These are phyloP conservation scores for Monilinia polystroma DNA, from an alignment of 2,329 filamentous ascomycete genomes.

Conservation along the genomic window DNA sequence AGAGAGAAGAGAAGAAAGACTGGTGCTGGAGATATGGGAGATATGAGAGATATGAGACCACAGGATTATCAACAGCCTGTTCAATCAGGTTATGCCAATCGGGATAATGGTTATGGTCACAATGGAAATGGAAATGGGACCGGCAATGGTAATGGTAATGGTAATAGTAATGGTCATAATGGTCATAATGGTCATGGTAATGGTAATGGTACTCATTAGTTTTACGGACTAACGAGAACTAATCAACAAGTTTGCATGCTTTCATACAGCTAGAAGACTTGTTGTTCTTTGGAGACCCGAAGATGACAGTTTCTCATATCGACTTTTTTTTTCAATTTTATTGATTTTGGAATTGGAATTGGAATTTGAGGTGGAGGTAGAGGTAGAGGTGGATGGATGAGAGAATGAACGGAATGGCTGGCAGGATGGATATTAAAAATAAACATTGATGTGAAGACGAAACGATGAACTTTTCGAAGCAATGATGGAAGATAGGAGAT, in stretches of 20 bases:
- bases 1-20: constrained; percentile 19
- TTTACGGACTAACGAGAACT: too few species aligned
- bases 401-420: background rate
- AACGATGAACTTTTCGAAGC: too few species aligned
- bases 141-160: background rate
- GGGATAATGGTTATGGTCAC: background rate
- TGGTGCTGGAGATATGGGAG: background rate
- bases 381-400: background rate
- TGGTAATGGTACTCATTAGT: background rate
- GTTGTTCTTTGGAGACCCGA: too few species aligned
- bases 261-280: too few species aligned
- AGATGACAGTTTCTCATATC: too few species aligned
- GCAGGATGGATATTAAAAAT: background rate
- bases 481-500: too few species aligned
- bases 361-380: background rate
- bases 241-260: too few species aligned
- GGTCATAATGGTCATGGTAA: constrained; percentile 2
- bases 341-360: background rate
- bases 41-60: background rate
- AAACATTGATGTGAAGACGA: too few species aligned
- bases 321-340: too few species aligned
- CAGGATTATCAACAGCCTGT: background rate
- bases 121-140: constrained; percentile 12
- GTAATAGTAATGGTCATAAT: constrained; percentile 8
- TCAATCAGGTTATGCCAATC: too few species aligned